Base-by-base conservation (phyloP, 305 asterid genomes). In the Solanum chacoense region DNA sequence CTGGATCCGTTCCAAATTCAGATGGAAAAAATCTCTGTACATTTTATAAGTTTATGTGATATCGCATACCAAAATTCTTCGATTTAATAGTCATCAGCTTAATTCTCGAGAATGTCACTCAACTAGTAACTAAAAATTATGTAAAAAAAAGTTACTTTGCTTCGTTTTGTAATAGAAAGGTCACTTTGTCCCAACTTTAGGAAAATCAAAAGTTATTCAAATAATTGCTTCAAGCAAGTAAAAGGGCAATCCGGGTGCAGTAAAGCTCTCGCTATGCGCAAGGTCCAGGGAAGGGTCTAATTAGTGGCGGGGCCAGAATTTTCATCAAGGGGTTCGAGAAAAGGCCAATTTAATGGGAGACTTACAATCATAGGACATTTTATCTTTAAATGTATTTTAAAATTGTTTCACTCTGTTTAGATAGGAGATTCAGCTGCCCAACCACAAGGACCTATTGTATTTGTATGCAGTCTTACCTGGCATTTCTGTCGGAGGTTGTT, bases 21-120 rank as follows among this genome's bases (percentile, higher is more conserved):
- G 99, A 95, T 1, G 98, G 99, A 92, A 95, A 87, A 91, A 95
- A 94, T n/a, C 99, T 95, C 99, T 95, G 40, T 86, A 26, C 72
- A 45, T 38, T 38, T 78, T n/a, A 12, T 3, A 9, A 10, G 28
- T 34, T 9, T 10, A 34, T 10, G 45, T 75, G 81, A 34, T 12
- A 22, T 1, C 6, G 0, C 4, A 8, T 73, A 24, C 12, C 18
- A 34, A 8, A 73, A 31, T 72, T 73, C 38, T 73, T 32, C 16
- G 3, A 34, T 34, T 75, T 75, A 34, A 74, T 74, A n/a, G 31
- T 24, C 0, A 10, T 65, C 73, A 65, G 31, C 31, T 65, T 65
- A 65, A n/a, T 65, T 65, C 0, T 65, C 31, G 14, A n/a, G 7
- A 65, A 65, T 0, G 2, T 10, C 14, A 10, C 72, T 65, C 29